phyloP scores from a whole-genome alignment of 75 land plant species.

The Chamaecyparis obtusa region DNA sequence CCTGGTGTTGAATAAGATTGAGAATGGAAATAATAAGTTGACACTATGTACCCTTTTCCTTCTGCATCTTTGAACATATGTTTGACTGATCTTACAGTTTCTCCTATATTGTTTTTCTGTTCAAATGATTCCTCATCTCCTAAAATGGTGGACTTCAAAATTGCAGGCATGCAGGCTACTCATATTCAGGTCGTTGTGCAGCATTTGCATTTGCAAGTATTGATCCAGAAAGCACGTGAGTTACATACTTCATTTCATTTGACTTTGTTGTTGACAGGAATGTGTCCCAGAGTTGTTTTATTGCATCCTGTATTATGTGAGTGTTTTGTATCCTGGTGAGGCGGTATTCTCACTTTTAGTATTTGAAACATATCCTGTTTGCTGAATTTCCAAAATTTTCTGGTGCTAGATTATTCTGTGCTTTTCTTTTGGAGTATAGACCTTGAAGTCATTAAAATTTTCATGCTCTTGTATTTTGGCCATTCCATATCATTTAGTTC shows the following conservation, averaged over 20 bases:
- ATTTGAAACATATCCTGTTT: neutral
- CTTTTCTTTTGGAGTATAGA: neutral
- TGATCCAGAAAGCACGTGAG: conserved; percentile 79
- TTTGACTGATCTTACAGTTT: neutral
- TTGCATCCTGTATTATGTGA: neutral
- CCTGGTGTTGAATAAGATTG: neutral
- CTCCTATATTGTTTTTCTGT: neutral
- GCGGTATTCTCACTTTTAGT: neutral
- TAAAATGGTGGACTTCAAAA: conserved; percentile 6
- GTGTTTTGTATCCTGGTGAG: neutral
- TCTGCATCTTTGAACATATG: neutral
- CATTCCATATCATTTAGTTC: neutral
- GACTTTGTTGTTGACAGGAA: neutral
- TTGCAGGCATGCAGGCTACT: conserved; percentile 95
- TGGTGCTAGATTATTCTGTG: neutral
- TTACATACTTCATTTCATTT: neutral
- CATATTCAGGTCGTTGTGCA: conserved; percentile 96
- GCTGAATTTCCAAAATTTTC: neutral
- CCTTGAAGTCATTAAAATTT: neutral
- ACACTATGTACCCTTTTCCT: neutral
- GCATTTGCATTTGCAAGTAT: conserved; percentile 96
- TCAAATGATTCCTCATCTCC: neutral
- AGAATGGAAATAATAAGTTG: neutral
- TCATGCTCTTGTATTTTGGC: conserved; percentile 5
- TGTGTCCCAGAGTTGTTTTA: neutral